A percentile compares a stretch with the other conserved stretches of the same genome.
These are phyloP conservation scores for Solanum pinnatisectum DNA, from an alignment of 257 asterid species.

Conservation along the genomic window DNA sequence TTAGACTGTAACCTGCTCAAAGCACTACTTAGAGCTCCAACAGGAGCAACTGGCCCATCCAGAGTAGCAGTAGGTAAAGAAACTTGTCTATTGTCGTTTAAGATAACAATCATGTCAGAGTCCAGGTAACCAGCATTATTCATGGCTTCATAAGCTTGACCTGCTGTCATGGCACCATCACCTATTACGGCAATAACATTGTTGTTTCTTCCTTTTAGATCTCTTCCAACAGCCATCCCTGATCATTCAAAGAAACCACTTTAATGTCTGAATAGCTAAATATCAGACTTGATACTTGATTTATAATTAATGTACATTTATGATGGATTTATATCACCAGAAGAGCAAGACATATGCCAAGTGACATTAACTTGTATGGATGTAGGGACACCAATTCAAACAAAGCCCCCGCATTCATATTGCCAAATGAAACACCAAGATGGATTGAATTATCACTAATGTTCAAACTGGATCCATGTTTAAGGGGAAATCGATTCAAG, in stretches of 20 bases:
- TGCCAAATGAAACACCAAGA: background rate
- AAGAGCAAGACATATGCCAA: background rate
- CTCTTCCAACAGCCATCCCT: slow-evolving; percentile 99
- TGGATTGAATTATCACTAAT: background rate
- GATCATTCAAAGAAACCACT: slow-evolving; percentile 7
- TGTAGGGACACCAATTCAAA: background rate
- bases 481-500: background rate
- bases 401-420: background rate
- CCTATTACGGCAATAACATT: slow-evolving; percentile 81
- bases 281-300: background rate
- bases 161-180: slow-evolving; percentile 98
- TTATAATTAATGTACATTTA: background rate
- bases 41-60: slow-evolving; percentile 84
- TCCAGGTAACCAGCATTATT: slow-evolving; percentile 93
- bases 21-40: slow-evolving; percentile 88
- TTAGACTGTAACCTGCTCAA: slow-evolving; percentile 82
- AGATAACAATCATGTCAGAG: slow-evolving; percentile 93
- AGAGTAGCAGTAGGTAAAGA: slow-evolving; percentile 88
- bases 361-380: background rate
- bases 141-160: slow-evolving; percentile 98
- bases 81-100: slow-evolving; percentile 93
- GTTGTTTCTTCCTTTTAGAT: slow-evolving; percentile 67
- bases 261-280: background rate
- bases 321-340: background rate
- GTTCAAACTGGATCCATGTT: background rate